Evolutionary conservation across 2,329 filamentous ascomycete genomes (phyloP).

Genomic region (Ascochyta pisi): DNA sequence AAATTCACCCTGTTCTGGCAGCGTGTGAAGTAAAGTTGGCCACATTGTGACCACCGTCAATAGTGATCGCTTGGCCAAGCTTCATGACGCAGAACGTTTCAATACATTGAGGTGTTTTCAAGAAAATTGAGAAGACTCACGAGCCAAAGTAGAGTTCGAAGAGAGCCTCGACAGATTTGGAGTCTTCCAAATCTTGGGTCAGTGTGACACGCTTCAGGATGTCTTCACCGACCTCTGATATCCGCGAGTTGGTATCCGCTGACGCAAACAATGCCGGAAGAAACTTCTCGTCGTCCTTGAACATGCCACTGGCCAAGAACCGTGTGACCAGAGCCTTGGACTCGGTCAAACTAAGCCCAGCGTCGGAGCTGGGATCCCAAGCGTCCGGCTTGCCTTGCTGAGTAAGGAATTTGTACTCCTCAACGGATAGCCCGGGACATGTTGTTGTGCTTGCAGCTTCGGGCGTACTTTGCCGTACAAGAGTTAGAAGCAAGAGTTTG

Average conservation of each 20-base stretch:
- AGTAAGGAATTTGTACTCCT: conserved; percentile 73
- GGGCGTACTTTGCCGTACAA: conserved; percentile 43
- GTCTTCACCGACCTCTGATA: conserved; percentile 87
- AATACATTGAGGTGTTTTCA: neutral
- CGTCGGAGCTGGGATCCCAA: conserved; percentile 66
- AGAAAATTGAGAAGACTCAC: conserved; percentile 21
- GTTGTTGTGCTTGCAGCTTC: conserved; percentile 50
- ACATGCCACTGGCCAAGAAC: conserved; percentile 84
- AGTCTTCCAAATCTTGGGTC: conserved; percentile 74
- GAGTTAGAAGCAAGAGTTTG: conserved; percentile 73
- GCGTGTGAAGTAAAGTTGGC: too few relatives aligned
- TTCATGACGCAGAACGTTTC: too few relatives aligned
- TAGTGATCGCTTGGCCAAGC: too few relatives aligned
- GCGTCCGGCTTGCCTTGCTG: conserved; percentile 71
- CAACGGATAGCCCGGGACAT: conserved; percentile 68
- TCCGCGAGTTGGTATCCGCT: conserved; percentile 79
- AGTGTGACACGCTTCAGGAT: conserved; percentile 78
- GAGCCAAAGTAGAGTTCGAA: conserved; percentile 74
- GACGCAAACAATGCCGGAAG: conserved; percentile 83
- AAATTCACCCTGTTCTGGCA: neutral
- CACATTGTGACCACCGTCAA: too few relatives aligned
- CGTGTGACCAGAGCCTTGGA: conserved; percentile 73
- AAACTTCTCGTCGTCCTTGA: conserved; percentile 82
- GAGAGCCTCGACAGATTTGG: conserved; percentile 67
- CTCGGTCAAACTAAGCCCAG: conserved; percentile 71